Conservation (phyloP, 2,329 filamentous ascomycete species). For the Periglandula ipomoeae region DNA sequence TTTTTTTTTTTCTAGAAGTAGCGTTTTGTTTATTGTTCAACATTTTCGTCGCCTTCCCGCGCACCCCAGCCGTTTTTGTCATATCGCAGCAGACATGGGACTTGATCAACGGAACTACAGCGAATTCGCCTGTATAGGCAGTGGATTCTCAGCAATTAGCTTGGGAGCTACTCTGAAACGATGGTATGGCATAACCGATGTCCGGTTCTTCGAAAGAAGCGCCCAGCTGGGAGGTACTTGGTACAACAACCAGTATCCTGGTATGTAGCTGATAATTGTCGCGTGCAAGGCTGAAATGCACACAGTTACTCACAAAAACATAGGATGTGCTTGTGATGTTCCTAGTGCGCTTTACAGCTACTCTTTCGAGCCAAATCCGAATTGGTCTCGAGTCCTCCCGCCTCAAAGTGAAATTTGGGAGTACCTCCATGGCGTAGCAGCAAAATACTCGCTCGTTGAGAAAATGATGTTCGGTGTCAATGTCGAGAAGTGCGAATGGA, state of each 20-base stretch:
- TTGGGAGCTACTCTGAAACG: constrained; percentile 50
- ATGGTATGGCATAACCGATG: constrained; percentile 47
- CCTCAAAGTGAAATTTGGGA: constrained; percentile 44
- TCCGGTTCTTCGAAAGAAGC: constrained; percentile 51
- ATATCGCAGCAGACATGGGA: no score
- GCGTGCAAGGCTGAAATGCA: neutral
- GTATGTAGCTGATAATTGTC: constrained; percentile 15
- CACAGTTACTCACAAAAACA: neutral
- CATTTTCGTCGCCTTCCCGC: no score
- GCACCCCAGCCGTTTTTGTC: no score
- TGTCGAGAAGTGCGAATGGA: constrained; percentile 30
- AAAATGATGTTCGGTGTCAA: constrained; percentile 29
- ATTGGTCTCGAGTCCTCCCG: constrained; percentile 51
- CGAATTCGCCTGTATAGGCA: constrained; percentile 41
- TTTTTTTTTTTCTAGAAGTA: no score
- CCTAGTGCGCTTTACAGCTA: constrained; percentile 52
- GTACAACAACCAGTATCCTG: constrained; percentile 53
- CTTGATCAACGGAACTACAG: no score
- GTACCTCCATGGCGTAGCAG: constrained; percentile 46
- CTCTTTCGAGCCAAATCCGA: constrained; percentile 44
- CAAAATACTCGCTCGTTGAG: constrained; percentile 29
- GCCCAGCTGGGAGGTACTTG: constrained; percentile 53
- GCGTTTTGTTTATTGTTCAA: no score
- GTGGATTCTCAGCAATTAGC: constrained; percentile 53
- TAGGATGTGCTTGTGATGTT: constrained; percentile 43